phyloP scores from a whole-genome alignment of 306 rosid genomes.

The Vigna radiata region DNA sequence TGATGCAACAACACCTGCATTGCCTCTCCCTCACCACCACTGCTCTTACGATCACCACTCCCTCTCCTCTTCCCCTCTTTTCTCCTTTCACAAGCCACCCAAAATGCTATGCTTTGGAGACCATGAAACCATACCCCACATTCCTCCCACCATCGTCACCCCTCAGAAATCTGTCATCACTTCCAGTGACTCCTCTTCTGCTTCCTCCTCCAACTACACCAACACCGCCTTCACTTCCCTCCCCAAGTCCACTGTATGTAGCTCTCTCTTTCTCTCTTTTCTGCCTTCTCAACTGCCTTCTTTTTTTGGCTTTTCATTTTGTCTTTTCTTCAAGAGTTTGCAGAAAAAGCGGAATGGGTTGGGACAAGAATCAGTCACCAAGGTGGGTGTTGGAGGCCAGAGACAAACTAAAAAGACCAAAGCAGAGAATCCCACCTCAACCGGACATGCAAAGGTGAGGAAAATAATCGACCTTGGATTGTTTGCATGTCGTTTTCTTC shows the following conservation, averaged over 20 bases:
- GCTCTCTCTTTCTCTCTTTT: not conserved
- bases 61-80: conserved; percentile 41
- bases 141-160: conserved; percentile 41
- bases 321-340: conserved; percentile 21
- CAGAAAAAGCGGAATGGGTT: conserved; percentile 72
- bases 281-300: not conserved
- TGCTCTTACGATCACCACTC: conserved; percentile 1
- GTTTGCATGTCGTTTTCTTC: conserved; percentile 43
- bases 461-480: conserved; percentile 12
- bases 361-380: conserved; percentile 44
- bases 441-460: conserved; percentile 69
- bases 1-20: conserved; percentile 29
- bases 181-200: conserved; percentile 68
- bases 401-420: conserved; percentile 62
- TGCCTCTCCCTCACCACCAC: conserved; percentile 44
- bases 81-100: conserved; percentile 57
- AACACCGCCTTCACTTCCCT: conserved; percentile 36
- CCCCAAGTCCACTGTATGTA: conserved; percentile 57
- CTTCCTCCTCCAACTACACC: conserved; percentile 61
- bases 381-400: conserved; percentile 42
- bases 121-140: conserved; percentile 22
- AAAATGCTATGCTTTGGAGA: conserved; percentile 73
- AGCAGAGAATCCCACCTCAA: conserved; percentile 51
- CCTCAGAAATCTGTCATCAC: conserved; percentile 66
- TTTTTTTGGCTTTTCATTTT: not conserved